These are phyloP conservation scores for Seiridium unicorne DNA, from an alignment of 2,329 filamentous ascomycete genomes.

Conservation along the genomic window DNA sequence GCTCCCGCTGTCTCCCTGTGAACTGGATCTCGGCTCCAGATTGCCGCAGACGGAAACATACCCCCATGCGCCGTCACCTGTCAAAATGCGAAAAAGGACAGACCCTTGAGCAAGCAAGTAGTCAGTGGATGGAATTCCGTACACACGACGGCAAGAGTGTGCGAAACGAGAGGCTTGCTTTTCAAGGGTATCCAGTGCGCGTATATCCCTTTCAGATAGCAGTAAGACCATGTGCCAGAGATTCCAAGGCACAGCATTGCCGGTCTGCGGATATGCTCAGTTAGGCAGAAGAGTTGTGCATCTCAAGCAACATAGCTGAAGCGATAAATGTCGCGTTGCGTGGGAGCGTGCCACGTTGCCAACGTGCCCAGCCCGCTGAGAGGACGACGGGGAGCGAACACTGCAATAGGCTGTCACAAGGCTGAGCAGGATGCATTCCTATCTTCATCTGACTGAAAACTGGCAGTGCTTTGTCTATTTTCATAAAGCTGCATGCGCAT, in stretches of 20 bases:
- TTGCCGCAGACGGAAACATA: neutral
- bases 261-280: too few species aligned
- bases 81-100: neutral
- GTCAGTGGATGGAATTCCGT: neutral
- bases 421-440: constrained; percentile 1
- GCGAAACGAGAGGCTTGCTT: too few species aligned
- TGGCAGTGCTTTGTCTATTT: constrained; percentile 5
- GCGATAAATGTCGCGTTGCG: constrained; percentile 1
- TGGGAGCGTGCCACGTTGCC: constrained; percentile 9
- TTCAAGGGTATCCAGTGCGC: too few species aligned
- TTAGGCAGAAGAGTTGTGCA: neutral
- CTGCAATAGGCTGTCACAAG: neutral
- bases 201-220: too few species aligned
- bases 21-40: neutral
- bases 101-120: neutral
- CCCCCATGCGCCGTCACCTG: neutral
- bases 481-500: neutral
- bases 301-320: neutral
- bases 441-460: neutral
- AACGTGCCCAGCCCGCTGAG: neutral
- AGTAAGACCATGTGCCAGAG: too few species aligned
- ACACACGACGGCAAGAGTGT: too few species aligned
- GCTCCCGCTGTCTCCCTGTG: neutral
- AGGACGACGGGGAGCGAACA: neutral
- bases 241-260: too few species aligned